These are phyloP conservation scores for Pichia terricola DNA, from an alignment of 1,139 yeast genomes.

Conservation along the genomic window DNA sequence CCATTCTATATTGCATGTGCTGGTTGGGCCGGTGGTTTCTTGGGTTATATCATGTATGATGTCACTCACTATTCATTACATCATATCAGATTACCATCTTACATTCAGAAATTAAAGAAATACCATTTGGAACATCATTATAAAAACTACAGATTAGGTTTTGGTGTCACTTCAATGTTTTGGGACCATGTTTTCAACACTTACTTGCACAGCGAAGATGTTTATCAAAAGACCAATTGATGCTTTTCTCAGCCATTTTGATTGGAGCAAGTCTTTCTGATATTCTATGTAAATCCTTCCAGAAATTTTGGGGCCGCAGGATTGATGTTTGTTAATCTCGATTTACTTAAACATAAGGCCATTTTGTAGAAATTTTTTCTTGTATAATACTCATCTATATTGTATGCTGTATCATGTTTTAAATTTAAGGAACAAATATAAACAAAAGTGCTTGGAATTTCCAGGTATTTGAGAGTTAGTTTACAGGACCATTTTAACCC, in stretches of 20 bases:
- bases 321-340: no score
- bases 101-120: slow-evolving; percentile 68
- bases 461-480: no score
- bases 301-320: no score
- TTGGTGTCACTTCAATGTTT: slow-evolving; percentile 87
- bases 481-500: no score
- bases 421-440: no score
- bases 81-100: slow-evolving; percentile 71
- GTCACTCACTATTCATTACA: slow-evolving; percentile 85
- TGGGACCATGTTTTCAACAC: slow-evolving; percentile 94
- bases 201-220: slow-evolving; percentile 30
- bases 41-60: slow-evolving; percentile 89
- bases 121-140: slow-evolving; percentile 96
- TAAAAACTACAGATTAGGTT: slow-evolving; percentile 91
- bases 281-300: no score
- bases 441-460: no score
- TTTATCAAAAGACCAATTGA: slow-evolving; percentile 24
- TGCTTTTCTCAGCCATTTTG: background rate
- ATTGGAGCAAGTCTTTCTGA: no score
- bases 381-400: no score
- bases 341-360: no score
- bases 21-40: slow-evolving; percentile 86
- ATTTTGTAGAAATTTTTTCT: no score
- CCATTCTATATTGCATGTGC: slow-evolving; percentile 55
- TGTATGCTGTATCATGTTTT: no score